Percentiles rank a stretch among this genome's conserved stretches.
These are phyloP conservation scores for Lentinula detonsa DNA, from an alignment of 768 basidiomycete species.

Conservation along the genomic window DNA sequence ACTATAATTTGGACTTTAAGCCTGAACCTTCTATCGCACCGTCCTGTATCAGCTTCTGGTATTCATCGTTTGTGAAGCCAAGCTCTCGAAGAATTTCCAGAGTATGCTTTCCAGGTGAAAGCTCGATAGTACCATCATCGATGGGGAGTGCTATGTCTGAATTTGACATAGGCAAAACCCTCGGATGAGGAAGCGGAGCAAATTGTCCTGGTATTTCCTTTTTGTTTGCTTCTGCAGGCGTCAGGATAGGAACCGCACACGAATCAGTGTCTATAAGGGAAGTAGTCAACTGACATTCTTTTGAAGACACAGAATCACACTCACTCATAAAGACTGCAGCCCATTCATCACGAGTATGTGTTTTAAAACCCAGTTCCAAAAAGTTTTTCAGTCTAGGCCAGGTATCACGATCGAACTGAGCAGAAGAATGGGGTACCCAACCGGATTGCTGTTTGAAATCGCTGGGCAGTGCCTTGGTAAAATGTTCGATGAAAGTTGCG, in stretches of 20 bases:
- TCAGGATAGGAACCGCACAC: slow-evolving; percentile 65
- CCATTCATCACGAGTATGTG: slow-evolving; percentile 65
- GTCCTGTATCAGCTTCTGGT: background rate
- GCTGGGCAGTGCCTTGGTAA: slow-evolving; percentile 45
- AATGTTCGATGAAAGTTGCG: slow-evolving; percentile 48
- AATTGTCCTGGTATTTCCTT: slow-evolving; percentile 28
- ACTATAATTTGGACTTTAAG: background rate
- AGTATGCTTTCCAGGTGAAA: slow-evolving; percentile 1
- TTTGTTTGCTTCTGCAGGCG: slow-evolving; percentile 52
- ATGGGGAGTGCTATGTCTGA: background rate
- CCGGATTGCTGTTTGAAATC: slow-evolving; percentile 36
- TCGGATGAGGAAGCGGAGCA: slow-evolving; percentile 50
- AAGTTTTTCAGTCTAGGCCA: slow-evolving; percentile 58
- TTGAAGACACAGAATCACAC: slow-evolving; percentile 9
- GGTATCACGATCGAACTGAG: slow-evolving; percentile 37
- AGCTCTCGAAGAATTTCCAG: slow-evolving; percentile 3
- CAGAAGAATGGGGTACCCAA: slow-evolving; percentile 49
- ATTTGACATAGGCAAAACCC: slow-evolving; percentile 15
- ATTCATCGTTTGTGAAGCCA: background rate
- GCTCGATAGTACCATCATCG: background rate
- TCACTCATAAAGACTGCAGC: slow-evolving; percentile 57
- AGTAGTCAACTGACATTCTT: background rate
- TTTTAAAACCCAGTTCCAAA: slow-evolving; percentile 56
- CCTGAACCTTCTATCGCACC: background rate
- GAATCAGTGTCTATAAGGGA: slow-evolving; percentile 56